phyloP scores from a whole-genome alignment of 495 filamentous ascomycete species.

The Penicillium steckii region DNA sequence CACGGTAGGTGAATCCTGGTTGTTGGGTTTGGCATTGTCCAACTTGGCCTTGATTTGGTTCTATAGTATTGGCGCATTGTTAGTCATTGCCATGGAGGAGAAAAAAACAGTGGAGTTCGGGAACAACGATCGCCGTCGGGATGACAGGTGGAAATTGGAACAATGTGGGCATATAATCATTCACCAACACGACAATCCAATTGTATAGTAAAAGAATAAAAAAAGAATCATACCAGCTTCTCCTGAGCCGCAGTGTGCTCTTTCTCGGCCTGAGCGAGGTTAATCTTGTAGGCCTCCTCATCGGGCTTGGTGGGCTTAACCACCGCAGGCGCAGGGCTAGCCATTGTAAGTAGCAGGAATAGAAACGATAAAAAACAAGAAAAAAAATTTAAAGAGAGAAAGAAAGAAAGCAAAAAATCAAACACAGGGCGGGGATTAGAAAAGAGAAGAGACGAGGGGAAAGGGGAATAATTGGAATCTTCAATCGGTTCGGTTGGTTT shows the following conservation, averaged over 20 bases:
- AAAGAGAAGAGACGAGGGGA: slow-evolving; percentile 21
- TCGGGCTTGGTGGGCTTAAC: slow-evolving; percentile 55
- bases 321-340: slow-evolving; percentile 42
- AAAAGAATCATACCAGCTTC: slow-evolving; percentile 64
- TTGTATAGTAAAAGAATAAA: not conserved
- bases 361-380: slow-evolving; percentile 12
- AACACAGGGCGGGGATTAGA: not conserved
- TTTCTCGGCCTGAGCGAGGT: slow-evolving; percentile 76
- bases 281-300: slow-evolving; percentile 57
- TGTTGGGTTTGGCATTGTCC: slow-evolving; percentile 72
- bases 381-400: slow-evolving; percentile 9
- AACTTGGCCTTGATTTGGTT: slow-evolving; percentile 82
- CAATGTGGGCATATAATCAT: not conserved
- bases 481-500: slow-evolving; percentile 32
- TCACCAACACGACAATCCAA: not conserved
- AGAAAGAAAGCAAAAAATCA: slow-evolving; percentile 13
- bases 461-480: slow-evolving; percentile 23
- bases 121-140: not conserved
- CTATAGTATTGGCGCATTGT: too few relatives aligned
- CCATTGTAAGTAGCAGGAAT: slow-evolving; percentile 27
- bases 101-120: not conserved
- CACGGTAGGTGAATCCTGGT: slow-evolving; percentile 66
- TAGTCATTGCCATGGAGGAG: too few relatives aligned
- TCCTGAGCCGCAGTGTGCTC: slow-evolving; percentile 71
- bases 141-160: not conserved